Evolutionary conservation across 2,329 filamentous ascomycete genomes (phyloP).

Genomic region (Sporothrix euskadiensis): DNA sequence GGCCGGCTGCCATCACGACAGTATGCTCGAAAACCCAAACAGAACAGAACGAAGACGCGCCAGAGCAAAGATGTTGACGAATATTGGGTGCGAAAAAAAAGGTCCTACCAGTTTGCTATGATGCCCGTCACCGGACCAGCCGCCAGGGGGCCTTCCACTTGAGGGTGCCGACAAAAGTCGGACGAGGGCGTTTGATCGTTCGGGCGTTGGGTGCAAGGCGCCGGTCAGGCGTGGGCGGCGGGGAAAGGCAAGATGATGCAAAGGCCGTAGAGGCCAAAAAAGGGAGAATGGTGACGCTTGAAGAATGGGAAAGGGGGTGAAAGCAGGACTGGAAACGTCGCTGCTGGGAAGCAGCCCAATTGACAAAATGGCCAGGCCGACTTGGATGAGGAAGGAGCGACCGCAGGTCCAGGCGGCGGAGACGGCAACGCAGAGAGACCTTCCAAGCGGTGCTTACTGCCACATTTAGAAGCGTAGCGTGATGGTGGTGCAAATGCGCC

Average conservation of each 20-base stretch:
- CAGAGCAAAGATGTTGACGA: not conserved
- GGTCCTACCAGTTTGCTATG: slow-evolving; percentile 4
- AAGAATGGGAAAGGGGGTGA: slow-evolving; percentile 8
- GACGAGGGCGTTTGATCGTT: slow-evolving; percentile 3
- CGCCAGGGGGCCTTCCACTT: slow-evolving; percentile 5
- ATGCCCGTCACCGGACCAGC: slow-evolving; percentile 23
- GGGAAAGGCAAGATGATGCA: not conserved
- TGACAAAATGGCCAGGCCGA: slow-evolving; percentile 26
- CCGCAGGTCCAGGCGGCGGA: slow-evolving; percentile 14
- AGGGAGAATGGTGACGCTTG: not conserved
- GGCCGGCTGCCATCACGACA: slow-evolving; percentile 1
- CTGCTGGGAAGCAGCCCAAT: slow-evolving; percentile 31
- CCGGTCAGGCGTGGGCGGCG: not conserved
- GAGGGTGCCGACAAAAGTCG: not conserved
- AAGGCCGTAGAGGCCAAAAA: not conserved
- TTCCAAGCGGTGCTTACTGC: slow-evolving; percentile 8
- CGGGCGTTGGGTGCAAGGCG: not conserved
- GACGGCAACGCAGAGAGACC: slow-evolving; percentile 4
- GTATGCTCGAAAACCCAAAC: not conserved
- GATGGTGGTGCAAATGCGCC: slow-evolving; percentile 19
- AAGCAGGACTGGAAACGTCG: slow-evolving; percentile 5
- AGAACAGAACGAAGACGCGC: not conserved
- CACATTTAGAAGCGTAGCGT: slow-evolving; percentile 12
- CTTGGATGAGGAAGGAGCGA: slow-evolving; percentile 30
- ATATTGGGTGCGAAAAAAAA: not conserved